Evolutionary conservation across 2,329 filamentous ascomycete species (phyloP), one percentile per base, ranked within the genome.

Genomic region (Aspergillus alliaceus): DNA sequence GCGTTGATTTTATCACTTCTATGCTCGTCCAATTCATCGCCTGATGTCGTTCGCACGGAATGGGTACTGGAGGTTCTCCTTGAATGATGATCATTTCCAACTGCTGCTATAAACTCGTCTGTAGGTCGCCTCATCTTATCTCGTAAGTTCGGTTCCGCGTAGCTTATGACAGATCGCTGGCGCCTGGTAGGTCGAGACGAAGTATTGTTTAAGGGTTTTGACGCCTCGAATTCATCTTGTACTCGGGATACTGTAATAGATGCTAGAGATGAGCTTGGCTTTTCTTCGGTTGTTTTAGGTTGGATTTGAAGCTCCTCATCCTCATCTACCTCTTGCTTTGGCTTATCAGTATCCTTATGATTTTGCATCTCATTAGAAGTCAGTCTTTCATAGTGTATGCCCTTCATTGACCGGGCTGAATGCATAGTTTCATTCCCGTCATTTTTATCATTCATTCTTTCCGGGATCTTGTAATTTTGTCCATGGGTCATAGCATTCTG

Each of bases 81-180:
- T 56, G 68, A 62, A 50, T 67, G 64, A 54, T 67, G 64, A 53
- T 69, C 84, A n/a, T 84, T 86, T 11, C 82, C 75, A 14, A 93
- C 90, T 1, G 90, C 90, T 71, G 92, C 89, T 34, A 88, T 84
- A 9, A 93, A 75, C 62, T 90, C 86, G 69, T 90, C 90, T 1
- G 88, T 90, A 22, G 90, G 90, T 58, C 90, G 84, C 57, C 90
- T 84, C 90, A 95, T 93, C 76, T 95, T 95, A 69, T 88, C 89
- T 60, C 89, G 83, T 40, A 95, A 79, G 66, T 90, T 93, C 1
- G 90, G 90, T 71, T 93, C 90, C 11, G 90, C 89, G 71, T 95
- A 95, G 77, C 89, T 93, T 59, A 95, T 84, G 50, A 86, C 81
- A 11, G 84, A 77, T 65, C 88, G 82, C 48, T 85, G 84, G 62